Percentiles rank a stretch among this genome's conserved stretches.
phyloP scores from a whole-genome alignment of 2,329 filamentous ascomycete genomes.

The Apiospora pterosperma region DNA sequence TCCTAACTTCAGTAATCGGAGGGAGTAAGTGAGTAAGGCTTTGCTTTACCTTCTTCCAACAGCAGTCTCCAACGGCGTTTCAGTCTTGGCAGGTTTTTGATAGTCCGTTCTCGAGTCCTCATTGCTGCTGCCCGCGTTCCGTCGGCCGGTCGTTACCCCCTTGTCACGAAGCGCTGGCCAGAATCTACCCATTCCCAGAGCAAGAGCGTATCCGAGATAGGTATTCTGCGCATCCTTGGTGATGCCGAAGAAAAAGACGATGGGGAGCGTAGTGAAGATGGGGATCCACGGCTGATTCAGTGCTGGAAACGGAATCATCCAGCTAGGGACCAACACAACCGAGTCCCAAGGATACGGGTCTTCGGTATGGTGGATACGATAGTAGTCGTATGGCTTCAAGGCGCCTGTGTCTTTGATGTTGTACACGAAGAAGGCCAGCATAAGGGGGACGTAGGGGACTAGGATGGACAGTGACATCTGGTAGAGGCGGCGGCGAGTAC shows the following conservation, averaged over 20 bases:
- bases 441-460: constrained; percentile 47
- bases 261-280: constrained; percentile 42
- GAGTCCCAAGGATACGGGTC: constrained; percentile 42
- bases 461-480: constrained; percentile 52
- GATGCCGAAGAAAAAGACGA: constrained; percentile 54
- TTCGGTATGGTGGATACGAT: constrained; percentile 34
- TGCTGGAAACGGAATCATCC: constrained; percentile 32
- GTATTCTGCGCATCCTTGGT: constrained; percentile 50
- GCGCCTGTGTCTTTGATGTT: constrained; percentile 35
- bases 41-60: not conserved
- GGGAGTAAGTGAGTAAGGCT: not conserved
- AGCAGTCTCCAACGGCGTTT: not conserved
- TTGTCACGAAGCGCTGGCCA: not conserved
- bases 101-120: not conserved
- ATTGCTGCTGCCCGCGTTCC: not conserved
- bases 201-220: constrained; percentile 34
- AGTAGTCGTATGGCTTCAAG: constrained; percentile 35
- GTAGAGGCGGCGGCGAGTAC: constrained; percentile 51
- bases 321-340: constrained; percentile 43
- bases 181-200: constrained; percentile 10
- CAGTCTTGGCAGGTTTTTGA: not conserved
- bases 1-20: too few relatives aligned
- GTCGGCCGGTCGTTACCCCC: too few relatives aligned
- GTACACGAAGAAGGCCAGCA: constrained; percentile 34
- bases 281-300: constrained; percentile 48